These are phyloP conservation scores for Sarocladiaceae sp. DNA, from an alignment of 2,329 filamentous ascomycete species.

Conservation along the genomic window DNA sequence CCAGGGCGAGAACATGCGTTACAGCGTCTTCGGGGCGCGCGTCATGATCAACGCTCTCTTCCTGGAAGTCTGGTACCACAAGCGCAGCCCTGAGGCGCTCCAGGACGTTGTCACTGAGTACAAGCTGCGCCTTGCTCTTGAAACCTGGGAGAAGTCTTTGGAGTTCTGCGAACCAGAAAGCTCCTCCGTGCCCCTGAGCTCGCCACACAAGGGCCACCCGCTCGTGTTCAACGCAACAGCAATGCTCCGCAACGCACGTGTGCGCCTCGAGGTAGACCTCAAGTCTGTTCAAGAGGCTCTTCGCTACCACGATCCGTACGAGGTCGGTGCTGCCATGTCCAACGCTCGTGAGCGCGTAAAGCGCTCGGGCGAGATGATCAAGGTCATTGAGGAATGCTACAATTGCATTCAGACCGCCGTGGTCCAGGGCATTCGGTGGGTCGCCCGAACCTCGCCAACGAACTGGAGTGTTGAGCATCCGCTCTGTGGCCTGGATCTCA, in stretches of 20 bases:
- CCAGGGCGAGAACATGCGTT: constrained; percentile 83
- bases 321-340: constrained; percentile 95
- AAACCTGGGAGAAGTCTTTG: constrained; percentile 98
- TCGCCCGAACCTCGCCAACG: constrained; percentile 93
- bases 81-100: constrained; percentile 93
- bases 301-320: constrained; percentile 94
- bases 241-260: constrained; percentile 90
- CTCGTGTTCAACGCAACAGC: constrained; percentile 98
- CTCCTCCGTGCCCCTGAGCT: constrained; percentile 82
- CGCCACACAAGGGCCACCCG: constrained; percentile 92
- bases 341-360: constrained; percentile 90
- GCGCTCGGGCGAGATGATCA: constrained; percentile 95
- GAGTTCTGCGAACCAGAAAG: constrained; percentile 90
- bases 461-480: constrained; percentile 99
- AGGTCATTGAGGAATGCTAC: constrained; percentile 96
- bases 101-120: constrained; percentile 98
- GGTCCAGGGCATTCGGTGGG: constrained; percentile 92
- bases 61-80: constrained; percentile 98
- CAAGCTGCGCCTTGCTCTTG: constrained; percentile 89
- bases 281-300: constrained; percentile 95
- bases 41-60: constrained; percentile 99
- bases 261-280: constrained; percentile 88
- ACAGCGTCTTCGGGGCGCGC: constrained; percentile 94
- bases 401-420: constrained; percentile 97
- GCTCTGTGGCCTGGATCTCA: constrained; percentile 91